Evolutionary conservation across 2,329 filamentous ascomycete genomes (phyloP).

Genomic region (Trichocomaceae sp.): DNA sequence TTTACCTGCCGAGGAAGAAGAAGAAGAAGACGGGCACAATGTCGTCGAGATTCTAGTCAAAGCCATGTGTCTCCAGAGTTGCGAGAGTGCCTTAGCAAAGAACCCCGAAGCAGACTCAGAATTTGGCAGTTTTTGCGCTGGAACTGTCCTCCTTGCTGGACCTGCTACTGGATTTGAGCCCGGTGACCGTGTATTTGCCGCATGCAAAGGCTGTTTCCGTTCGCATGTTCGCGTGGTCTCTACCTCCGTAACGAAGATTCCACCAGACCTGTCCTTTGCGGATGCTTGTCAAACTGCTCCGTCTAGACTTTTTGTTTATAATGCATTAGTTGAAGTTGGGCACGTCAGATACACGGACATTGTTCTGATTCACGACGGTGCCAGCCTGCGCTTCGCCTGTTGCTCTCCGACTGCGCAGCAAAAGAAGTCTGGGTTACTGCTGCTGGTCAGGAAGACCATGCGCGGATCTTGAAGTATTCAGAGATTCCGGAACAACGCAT

Average conservation of each 20-base stretch:
- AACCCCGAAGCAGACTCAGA: too few relatives aligned
- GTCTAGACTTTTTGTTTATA: not conserved
- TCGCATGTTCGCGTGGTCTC: not conserved
- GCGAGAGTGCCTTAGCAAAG: too few relatives aligned
- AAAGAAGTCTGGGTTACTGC: not conserved
- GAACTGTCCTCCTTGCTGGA: not conserved
- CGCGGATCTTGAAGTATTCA: too few relatives aligned
- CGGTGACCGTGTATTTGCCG: not conserved
- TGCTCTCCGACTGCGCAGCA: not conserved
- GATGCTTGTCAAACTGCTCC: not conserved
- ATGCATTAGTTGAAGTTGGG: not conserved
- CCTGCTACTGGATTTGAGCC: not conserved
- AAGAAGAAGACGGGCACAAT: too few relatives aligned
- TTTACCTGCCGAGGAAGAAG: too few relatives aligned
- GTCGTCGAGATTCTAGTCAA: too few relatives aligned
- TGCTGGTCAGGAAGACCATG: not conserved
- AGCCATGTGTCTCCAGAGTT: too few relatives aligned
- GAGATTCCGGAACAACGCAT: too few relatives aligned
- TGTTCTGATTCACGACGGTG: not conserved
- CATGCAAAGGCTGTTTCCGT: not conserved
- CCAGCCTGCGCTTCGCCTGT: not conserved
- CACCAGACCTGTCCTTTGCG: not conserved
- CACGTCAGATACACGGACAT: not conserved
- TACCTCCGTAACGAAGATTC: not conserved
- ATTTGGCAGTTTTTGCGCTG: constrained; percentile 1